These are phyloP conservation scores for Aplosporella prunicola DNA, from an alignment of 2,329 filamentous ascomycete species.

Conservation along the genomic window DNA sequence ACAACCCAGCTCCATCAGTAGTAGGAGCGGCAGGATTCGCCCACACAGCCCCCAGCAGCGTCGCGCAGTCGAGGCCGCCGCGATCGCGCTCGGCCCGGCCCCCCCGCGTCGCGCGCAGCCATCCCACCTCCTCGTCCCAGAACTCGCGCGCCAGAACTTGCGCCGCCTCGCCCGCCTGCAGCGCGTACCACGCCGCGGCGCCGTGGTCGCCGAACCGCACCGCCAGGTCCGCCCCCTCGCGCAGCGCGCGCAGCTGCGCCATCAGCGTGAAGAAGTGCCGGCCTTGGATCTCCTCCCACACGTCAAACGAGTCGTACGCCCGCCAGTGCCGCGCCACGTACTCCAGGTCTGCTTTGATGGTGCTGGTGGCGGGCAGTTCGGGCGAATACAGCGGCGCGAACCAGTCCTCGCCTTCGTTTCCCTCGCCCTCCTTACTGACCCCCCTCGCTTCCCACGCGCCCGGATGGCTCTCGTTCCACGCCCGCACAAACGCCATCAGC, in stretches of 20 bases:
- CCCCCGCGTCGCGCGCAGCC: constrained; percentile 28
- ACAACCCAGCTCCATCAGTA: too few relatives aligned
- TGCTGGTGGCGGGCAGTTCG: constrained; percentile 25
- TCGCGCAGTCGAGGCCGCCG: constrained; percentile 29
- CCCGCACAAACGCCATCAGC: constrained; percentile 32
- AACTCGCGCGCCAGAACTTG: constrained; percentile 24
- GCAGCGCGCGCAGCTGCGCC: constrained; percentile 28
- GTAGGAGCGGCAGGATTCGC: constrained; percentile 46
- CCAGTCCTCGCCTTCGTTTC: constrained; percentile 50
- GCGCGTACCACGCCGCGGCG: constrained; percentile 29
- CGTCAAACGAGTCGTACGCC: constrained; percentile 33
- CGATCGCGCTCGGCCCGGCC: constrained; percentile 30
- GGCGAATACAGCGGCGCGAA: constrained; percentile 29
- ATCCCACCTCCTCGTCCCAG: constrained; percentile 27
- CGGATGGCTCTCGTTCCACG: constrained; percentile 32
- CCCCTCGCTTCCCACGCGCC: constrained; percentile 43
- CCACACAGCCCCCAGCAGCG: constrained; percentile 31
- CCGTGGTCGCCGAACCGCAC: constrained; percentile 25
- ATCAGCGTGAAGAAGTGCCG: constrained; percentile 33
- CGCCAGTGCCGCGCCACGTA: constrained; percentile 36
- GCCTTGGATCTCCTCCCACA: constrained; percentile 39
- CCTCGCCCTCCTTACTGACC: constrained; percentile 50
- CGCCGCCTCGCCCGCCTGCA: constrained; percentile 28
- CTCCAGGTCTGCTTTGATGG: constrained; percentile 38
- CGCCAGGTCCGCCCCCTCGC: constrained; percentile 27